Percentiles rank a stretch among this genome's conserved stretches.
Evolutionary conservation across 2,329 filamentous ascomycete genomes (phyloP).

Genomic region (Monosporascus sp.): DNA sequence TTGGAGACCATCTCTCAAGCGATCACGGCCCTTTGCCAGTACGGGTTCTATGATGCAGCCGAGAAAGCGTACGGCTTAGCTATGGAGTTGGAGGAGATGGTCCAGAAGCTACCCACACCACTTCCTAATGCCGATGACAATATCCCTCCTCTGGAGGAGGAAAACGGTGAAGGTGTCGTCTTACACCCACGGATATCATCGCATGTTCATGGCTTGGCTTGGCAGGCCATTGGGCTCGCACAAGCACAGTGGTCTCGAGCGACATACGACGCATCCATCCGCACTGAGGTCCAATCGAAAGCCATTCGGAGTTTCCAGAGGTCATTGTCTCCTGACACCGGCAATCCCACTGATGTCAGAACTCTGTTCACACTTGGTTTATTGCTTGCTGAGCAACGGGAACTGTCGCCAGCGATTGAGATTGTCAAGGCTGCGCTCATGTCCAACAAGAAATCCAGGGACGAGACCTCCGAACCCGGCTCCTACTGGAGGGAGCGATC

Average conservation of each 20-base stretch:
- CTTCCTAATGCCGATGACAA: slow-evolving; percentile 22
- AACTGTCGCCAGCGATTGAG: slow-evolving; percentile 75
- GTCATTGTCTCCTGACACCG: slow-evolving; percentile 63
- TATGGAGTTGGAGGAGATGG: slow-evolving; percentile 67
- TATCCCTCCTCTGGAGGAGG: slow-evolving; percentile 27
- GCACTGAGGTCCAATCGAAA: slow-evolving; percentile 69
- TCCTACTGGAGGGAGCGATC: slow-evolving; percentile 59
- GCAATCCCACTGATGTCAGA: slow-evolving; percentile 64
- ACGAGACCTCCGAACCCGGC: slow-evolving; percentile 40
- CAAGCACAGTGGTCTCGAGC: slow-evolving; percentile 82
- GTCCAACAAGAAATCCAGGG: slow-evolving; percentile 45
- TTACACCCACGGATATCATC: slow-evolving; percentile 48
- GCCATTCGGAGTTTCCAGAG: slow-evolving; percentile 72
- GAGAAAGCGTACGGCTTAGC: slow-evolving; percentile 74
- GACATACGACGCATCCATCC: slow-evolving; percentile 68
- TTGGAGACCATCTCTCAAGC: slow-evolving; percentile 76
- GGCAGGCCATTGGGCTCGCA: slow-evolving; percentile 80
- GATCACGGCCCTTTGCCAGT: slow-evolving; percentile 75
- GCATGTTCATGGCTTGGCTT: slow-evolving; percentile 62
- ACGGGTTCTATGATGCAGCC: slow-evolving; percentile 68
- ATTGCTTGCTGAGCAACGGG: slow-evolving; percentile 83
- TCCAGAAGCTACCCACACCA: slow-evolving; percentile 52
- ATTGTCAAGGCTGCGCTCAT: slow-evolving; percentile 73
- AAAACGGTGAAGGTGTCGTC: slow-evolving; percentile 25
- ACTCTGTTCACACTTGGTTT: slow-evolving; percentile 76